Evolutionary conservation across 805 yeast species (phyloP), one percentile per base, ranked within the genome.

Genomic region (Suhomyces emberorum): DNA sequence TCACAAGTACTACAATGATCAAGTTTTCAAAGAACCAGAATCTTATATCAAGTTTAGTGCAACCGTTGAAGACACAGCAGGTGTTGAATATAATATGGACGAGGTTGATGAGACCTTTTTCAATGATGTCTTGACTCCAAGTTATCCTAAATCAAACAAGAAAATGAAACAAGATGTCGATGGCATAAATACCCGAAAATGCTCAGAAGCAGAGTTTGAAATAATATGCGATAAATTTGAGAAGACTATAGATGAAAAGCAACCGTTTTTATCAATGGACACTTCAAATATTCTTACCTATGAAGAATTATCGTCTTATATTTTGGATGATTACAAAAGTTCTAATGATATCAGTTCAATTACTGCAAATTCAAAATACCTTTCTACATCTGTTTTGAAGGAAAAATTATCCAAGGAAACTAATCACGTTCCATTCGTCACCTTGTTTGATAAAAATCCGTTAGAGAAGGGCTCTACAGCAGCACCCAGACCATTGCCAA

Each of bases 21-120:
- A 51, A 27, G 61, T 68, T 16, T 91, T 85, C 59, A 57, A 57
- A 3, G 81, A 79, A 43, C 96, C 98, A 0, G 77, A 78, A 15
- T 70, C 84, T 8, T 91, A 88, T 56, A 85, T 93, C 38, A 83
- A 88, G 49, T 86, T 86, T 49, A 84, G 95, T 28, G 95, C 96
- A 4, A 91, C 96, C 0, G 93, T 91, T n/a, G 98, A 93, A 54
- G 98, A 93, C 56, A 85, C 95, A 15, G 72, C 79, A 14, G 96
- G 97, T 1, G 79, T 83, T 30, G 79, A 79, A 14, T 93, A 89
- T 61, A 81, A 81, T 60, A 78, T 93, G 84, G 98, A 93, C 61
- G 98, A 91, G 58, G 72, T 50, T 6, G 98, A 93, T 61, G 95
- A 80, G 22, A 76, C 59, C 39, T 91, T 83, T 52, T 61, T 88